phyloP scores from a whole-genome alignment of 2,329 filamentous ascomycete species.

The Colletotrichum sp. region DNA sequence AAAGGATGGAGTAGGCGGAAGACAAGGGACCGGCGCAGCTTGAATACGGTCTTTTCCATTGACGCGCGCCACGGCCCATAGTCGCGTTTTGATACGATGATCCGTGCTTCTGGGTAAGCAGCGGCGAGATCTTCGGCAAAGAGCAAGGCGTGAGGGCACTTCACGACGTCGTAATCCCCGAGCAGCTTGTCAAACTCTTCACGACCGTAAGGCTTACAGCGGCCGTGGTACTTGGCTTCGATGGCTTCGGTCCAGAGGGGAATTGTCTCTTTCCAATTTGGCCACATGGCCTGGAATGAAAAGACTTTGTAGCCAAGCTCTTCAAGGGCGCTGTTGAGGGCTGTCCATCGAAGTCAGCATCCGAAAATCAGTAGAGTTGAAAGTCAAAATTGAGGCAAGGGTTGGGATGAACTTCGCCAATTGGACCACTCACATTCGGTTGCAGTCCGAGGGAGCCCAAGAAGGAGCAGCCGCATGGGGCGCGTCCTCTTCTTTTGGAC shows the following conservation, averaged over 20 bases:
- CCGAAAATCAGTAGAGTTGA: neutral
- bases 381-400: neutral
- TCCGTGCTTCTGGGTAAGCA: neutral
- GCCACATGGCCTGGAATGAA: neutral
- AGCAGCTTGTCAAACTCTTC: neutral
- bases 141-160: neutral
- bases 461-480: neutral
- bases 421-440: neutral
- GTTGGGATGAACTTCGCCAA: neutral
- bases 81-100: neutral
- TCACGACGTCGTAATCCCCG: neutral
- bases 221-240: neutral
- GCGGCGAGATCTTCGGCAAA: neutral
- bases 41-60: neutral
- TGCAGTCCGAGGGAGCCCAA: neutral
- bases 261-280: neutral
- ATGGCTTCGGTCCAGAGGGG: neutral
- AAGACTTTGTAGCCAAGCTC: neutral
- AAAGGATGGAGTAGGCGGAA: neutral
- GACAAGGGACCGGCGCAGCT: neutral
- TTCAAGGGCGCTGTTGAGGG: neutral
- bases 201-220: neutral
- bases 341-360: neutral
- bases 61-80: neutral
- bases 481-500: neutral